Base-by-base conservation (phyloP, 2,329 filamentous ascomycete genomes). In the Leptodontidium sp. region DNA sequence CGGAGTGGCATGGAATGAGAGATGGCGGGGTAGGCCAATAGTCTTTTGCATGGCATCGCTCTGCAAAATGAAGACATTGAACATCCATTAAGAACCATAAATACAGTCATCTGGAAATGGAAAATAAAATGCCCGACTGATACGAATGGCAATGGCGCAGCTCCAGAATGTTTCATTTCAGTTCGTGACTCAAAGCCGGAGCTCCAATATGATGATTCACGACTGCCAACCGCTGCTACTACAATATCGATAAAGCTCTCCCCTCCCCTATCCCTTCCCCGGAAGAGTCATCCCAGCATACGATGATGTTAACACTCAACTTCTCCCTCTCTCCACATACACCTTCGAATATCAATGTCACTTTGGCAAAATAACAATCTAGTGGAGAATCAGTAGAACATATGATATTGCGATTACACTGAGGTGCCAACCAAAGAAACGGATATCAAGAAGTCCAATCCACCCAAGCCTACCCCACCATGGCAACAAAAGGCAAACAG, bases 401-500 rank as follows among this genome's bases (percentile, higher is more conserved):
- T 62, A 73, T 72, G 68, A 75, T 73, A 47, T 55, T 70, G 59
- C 63, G 55, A 69, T 73, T 72, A 75, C 50, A 66, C 35, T 59
- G 61, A 40, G 45, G 43, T 59, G 53, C 11, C 15, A 43, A 55
- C n/a, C 47, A n/a, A 47, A 24, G 1, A 40, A 26, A 24, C 21
- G 32, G 38, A 61, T 55, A 43, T 43, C 38, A 58, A 61, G 4
- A 55, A 49, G 40, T 47, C 12, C 21, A 61, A 9, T 61, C 9
- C 43, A 32, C 29, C 14, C 55, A 38, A 64, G 52, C 52, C 58
- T 35, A 47, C 68, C 67, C 58, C 64, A 70, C 55, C 64, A 90
- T 90, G 88, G 81, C 87, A 53, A 81, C 77, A 66, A 88, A 85
- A 81, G 75, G 82, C 74, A 79, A 81, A 68, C 92, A 90, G 77